Evolutionary conservation across 2,329 filamentous ascomycete species (phyloP), one percentile per base, ranked within the genome.

Genomic region (Aureobasidium pullulans): DNA sequence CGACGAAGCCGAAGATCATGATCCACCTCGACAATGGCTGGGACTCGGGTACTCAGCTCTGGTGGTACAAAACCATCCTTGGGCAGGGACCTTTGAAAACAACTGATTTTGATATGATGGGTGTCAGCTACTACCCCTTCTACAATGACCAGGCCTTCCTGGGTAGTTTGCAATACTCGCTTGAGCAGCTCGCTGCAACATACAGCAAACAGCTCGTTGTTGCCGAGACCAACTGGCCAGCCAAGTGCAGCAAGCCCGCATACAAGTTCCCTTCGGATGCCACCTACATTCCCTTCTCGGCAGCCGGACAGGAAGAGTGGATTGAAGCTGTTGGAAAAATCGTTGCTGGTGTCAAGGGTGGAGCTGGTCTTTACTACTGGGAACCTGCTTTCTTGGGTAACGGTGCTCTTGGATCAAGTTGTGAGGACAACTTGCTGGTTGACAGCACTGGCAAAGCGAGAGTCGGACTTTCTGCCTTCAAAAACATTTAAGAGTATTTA

Each of bases 1-100:
- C 58, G 34, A 57, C 60, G 10, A 62, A 67, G 62, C 68, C 70
- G 1, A 61, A 68, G 52, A 64, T 70, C 59, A 62, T 71, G 61
- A 64, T 70, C 42, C 69, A 71, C 50, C 62, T 71, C 9, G 69
- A 70, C 57, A 69, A 72, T 19, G 70, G 69, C 10, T 72, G 69
- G 69, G 60, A 71, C 23, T 63, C 56, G 49, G 65, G 61, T 9
- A 67, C 65, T 28, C 66, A 68, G 60, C 44, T 62, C 42, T 66
- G 58, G 71, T 69, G 67, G 66, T 71, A 69, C 59, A 66, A 68
- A 50, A 62, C 61, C n/a, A 52, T 71, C 11, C 63, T 68, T 23
- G 62, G 43, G 2, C 59, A 66, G 36, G 68, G 69, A 2, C 63
- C 64, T 28, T 57, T 70, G 31, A 62, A 57, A n/a, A 56, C 49